Conservation (phyloP, 441 rosid species). For the Cnidoscolus chayamansa region DNA sequence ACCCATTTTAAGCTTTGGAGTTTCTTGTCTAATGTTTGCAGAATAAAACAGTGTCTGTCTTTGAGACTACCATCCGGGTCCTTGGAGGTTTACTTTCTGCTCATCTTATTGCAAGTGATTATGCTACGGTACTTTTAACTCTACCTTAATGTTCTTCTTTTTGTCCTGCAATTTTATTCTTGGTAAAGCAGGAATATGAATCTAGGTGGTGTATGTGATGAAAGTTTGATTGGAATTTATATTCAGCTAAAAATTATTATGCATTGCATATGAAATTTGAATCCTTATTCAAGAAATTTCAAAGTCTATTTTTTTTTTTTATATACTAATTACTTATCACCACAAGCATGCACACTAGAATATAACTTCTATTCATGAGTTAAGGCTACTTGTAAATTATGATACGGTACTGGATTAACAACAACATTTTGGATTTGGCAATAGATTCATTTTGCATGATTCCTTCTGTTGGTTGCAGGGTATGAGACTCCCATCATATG, state of each 20-base stretch:
- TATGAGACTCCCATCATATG: conserved; percentile 77
- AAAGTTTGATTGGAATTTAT: neutral
- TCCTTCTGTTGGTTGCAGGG: conserved; percentile 51
- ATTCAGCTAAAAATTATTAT: neutral
- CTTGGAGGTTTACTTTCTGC: conserved; percentile 98
- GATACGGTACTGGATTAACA: neutral
- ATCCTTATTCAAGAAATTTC: neutral
- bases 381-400: neutral
- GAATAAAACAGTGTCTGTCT: conserved; percentile 96
- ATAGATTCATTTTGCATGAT: neutral
- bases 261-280: neutral
- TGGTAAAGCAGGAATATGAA: neutral
- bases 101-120: conserved; percentile 95
- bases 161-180: conserved; percentile 16
- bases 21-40: conserved; percentile 37
- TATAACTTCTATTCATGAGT: neutral
- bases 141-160: conserved; percentile 3
- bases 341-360: neutral
- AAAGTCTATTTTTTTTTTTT: neutral
- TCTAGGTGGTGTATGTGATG: neutral
- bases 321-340: neutral
- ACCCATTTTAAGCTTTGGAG: conserved; percentile 20
- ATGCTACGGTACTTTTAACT: conserved; percentile 63
- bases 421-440: neutral
- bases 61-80: conserved; percentile 87